Base-by-base conservation (phyloP, 139 green algal genomes). In the Diplosphaera chodatii region DNA sequence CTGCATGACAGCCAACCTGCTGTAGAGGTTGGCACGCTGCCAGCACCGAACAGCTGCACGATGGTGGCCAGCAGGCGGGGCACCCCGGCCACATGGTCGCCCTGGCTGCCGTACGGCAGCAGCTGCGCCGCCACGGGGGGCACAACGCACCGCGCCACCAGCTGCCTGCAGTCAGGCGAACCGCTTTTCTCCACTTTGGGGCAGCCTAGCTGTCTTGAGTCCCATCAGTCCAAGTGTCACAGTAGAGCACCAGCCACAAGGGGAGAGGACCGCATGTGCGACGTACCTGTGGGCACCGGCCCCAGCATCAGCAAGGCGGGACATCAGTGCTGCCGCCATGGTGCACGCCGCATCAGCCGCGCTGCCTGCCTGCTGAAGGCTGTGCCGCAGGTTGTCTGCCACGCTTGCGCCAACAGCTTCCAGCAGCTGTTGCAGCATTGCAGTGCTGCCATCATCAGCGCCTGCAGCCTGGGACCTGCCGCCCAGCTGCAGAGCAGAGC, bases 401-500 rank as follows among this genome's bases (percentile, higher is more conserved):
- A 59, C 16, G 48, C 48, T 59, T 10, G 16, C 18, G 48, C 48
- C 48, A 18, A 59, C 48, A 25, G 48, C 48, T 3, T 18, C 16
- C 48, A 59, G 48, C 48, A 59, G 48, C 48, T 59, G 48, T 18
- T 25, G 10, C 16, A 59, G 48, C 16, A 25, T 3, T 5, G 8
- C 16, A 18, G 22, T 18, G 13, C 16, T 18, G 16, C 16, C 48
- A 3, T 3, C 3, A 18, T 59, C 48, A 5, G 48, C 3, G 18
- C 18, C 48, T 5, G 16, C 10, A n/a, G 48, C 48, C 16, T 25
- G 18, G 3, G 18, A 10, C 18, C 18, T 59, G 48, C 48, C 48
- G 48, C 48, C 48, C 48, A 59, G 48, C 48, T 59, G 48, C 48
- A 59, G n/a, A n/a, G n/a, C n/a, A n/a, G n/a, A n/a, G n/a, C n/a